phyloP scores from a whole-genome alignment of 768 basidiomycete species.

The Phylloporus arenicola region DNA sequence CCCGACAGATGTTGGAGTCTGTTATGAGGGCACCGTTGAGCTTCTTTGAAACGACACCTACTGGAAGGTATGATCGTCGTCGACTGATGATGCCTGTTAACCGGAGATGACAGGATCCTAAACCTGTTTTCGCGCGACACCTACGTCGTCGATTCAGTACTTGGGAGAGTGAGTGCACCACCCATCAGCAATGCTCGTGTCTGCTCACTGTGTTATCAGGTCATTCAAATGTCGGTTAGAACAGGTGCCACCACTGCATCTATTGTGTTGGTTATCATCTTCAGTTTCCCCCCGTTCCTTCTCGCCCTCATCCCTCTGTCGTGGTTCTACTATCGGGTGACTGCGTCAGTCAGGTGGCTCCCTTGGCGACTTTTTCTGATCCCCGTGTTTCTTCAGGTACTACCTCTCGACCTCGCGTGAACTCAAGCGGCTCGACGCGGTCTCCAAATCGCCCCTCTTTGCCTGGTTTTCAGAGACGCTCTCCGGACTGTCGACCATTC shows the following conservation, averaged over 20 bases:
- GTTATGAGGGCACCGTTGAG: too few species aligned
- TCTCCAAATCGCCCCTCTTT: constrained; percentile 88
- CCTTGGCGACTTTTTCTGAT: not conserved
- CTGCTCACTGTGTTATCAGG: constrained; percentile 19
- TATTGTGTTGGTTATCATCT: constrained; percentile 67
- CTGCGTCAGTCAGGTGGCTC: constrained; percentile 48
- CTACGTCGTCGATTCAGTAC: constrained; percentile 81
- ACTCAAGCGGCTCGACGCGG: constrained; percentile 82
- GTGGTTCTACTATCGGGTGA: constrained; percentile 76
- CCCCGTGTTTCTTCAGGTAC: constrained; percentile 45
- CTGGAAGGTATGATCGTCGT: constrained; percentile 54
- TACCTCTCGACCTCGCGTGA: constrained; percentile 85
- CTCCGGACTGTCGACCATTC: constrained; percentile 75
- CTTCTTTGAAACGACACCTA: too few species aligned
- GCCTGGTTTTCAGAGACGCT: constrained; percentile 80
- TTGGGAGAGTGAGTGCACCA: constrained; percentile 48
- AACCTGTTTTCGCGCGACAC: constrained; percentile 90
- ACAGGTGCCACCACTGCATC: constrained; percentile 55
- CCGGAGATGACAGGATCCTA: constrained; percentile 49
- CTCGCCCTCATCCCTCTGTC: constrained; percentile 68
- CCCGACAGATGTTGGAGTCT: constrained; percentile 57
- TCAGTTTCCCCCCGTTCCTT: constrained; percentile 79
- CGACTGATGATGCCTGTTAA: not conserved
- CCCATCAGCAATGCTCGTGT: not conserved
- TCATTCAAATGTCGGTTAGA: constrained; percentile 66